Conservation (phyloP, 345 rosid genomes). For the Limnanthes douglasii region DNA sequence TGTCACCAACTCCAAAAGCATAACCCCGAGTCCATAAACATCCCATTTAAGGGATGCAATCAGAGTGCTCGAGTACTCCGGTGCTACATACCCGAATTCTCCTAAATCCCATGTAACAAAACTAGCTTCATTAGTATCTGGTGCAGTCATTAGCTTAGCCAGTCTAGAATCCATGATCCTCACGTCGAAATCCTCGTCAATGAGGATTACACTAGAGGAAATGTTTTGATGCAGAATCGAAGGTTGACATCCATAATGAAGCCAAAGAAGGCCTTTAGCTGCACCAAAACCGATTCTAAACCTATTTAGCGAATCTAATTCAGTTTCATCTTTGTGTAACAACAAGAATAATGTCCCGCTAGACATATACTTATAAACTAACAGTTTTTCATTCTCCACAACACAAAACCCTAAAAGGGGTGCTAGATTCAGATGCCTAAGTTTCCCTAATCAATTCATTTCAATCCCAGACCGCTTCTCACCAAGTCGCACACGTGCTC, state of each 20-base stretch:
- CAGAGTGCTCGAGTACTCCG: slow-evolving; percentile 62
- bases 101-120: slow-evolving; percentile 48
- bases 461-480: slow-evolving; percentile 68
- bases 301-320: slow-evolving; percentile 64
- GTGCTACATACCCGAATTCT: slow-evolving; percentile 76
- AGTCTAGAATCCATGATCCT: slow-evolving; percentile 70
- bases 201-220: slow-evolving; percentile 54
- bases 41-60: slow-evolving; percentile 62
- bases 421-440: slow-evolving; percentile 74
- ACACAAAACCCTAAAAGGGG: slow-evolving; percentile 81
- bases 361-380: slow-evolving; percentile 77
- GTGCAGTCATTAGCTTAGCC: slow-evolving; percentile 35
- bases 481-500: slow-evolving; percentile 31
- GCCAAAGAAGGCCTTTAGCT: slow-evolving; percentile 83
- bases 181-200: slow-evolving; percentile 80
- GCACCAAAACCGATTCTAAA: slow-evolving; percentile 65
- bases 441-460: slow-evolving; percentile 57
- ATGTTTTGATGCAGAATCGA: slow-evolving; percentile 60
- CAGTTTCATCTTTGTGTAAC: slow-evolving; percentile 22
- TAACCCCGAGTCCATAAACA: slow-evolving; percentile 73
- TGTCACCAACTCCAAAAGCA: slow-evolving; percentile 63
- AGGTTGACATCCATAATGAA: slow-evolving; percentile 74
- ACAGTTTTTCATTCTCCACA: slow-evolving; percentile 67
- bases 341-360: slow-evolving; percentile 55
- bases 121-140: slow-evolving; percentile 29